Base-by-base conservation (phyloP, 108 stramenopile genomes). In the Cyclotella cryptica region DNA sequence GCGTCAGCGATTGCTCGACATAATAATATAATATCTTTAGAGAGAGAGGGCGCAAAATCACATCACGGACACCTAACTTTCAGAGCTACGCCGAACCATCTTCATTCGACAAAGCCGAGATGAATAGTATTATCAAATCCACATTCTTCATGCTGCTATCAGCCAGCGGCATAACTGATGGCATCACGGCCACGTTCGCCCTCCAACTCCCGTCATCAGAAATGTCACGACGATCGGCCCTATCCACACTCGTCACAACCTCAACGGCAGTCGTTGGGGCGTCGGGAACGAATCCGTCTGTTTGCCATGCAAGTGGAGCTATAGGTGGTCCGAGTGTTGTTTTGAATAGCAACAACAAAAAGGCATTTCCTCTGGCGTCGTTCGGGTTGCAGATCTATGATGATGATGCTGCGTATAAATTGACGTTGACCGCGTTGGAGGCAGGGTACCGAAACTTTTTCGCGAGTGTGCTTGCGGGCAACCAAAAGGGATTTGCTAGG, bases 361-460 rank as follows among this genome's bases (percentile, higher is more conserved):
- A 80, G 69, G 47, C 54, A 51, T 91, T 91, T 75, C 90, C 90
- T 43, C 81, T 92, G 13, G 87, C 82, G 15, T 89, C 88, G 1
- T 92, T 92, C 70, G 90, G 90, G 5, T 73, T 92, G 13, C 90
- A 92, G 74, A 75, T 92, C 17, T 92, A 92, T 75, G 73, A 88
- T 64, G 91, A 92, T 72, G 81, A 89, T 7, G 84, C 88, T 1
- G 91, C 91, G 43, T 92, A 89, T 75, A 81, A 86, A 79, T 72
- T 90, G 47, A 92, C 91, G 13, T 75, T 87, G 18, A 84, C 79
- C 10, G 91, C 91, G 7, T 76, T 92, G 42, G 87, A 92, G 60
- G 80, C 75, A 13, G 91, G 91, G 27, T 92, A 92, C 69, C 86
- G 91, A 30, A 92, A 92, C 64, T 91, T 92, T 67, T 92, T 92